phyloP scores from a whole-genome alignment of 2,329 filamentous ascomycete species.

The Biscogniauxia mediterranea region DNA sequence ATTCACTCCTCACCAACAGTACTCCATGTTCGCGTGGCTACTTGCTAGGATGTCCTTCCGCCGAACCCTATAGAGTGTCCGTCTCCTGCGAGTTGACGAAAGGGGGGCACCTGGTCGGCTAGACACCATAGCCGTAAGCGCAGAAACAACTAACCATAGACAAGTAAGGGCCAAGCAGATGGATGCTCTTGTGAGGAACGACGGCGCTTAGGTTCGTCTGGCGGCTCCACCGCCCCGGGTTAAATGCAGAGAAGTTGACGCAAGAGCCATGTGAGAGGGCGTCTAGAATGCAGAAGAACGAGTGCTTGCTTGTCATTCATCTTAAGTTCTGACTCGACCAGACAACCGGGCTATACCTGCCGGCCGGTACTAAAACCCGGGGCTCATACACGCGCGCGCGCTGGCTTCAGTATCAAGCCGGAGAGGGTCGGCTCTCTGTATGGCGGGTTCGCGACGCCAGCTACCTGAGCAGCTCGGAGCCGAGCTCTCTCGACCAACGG shows the following conservation, averaged over 20 bases:
- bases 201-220: conserved; percentile 24
- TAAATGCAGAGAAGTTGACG: conserved; percentile 13
- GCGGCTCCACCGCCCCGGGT: conserved; percentile 22
- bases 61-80: conserved; percentile 1
- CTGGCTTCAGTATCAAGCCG: conserved; percentile 22
- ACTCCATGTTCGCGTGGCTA: not conserved
- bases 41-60: not conserved
- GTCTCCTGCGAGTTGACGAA: conserved; percentile 8
- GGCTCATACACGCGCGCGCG: conserved; percentile 10
- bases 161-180: conserved; percentile 11
- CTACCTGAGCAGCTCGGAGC: conserved; percentile 14
- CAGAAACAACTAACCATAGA: conserved; percentile 13
- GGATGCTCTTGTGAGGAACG: conserved; percentile 14
- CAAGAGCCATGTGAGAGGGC: not conserved
- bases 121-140: conserved; percentile 19
- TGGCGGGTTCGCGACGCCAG: conserved; percentile 19
- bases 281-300: conserved; percentile 15
- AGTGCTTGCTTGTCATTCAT: conserved; percentile 4
- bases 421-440: conserved; percentile 7
- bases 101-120: conserved; percentile 8
- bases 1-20: not conserved
- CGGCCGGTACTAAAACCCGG: conserved; percentile 16
- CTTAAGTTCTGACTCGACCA: conserved; percentile 7
- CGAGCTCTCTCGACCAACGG: conserved; percentile 11
- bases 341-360: conserved; percentile 5